Evolutionary conservation across 2,329 filamentous ascomycete genomes (phyloP).

Genomic region (Penicillium sp.): DNA sequence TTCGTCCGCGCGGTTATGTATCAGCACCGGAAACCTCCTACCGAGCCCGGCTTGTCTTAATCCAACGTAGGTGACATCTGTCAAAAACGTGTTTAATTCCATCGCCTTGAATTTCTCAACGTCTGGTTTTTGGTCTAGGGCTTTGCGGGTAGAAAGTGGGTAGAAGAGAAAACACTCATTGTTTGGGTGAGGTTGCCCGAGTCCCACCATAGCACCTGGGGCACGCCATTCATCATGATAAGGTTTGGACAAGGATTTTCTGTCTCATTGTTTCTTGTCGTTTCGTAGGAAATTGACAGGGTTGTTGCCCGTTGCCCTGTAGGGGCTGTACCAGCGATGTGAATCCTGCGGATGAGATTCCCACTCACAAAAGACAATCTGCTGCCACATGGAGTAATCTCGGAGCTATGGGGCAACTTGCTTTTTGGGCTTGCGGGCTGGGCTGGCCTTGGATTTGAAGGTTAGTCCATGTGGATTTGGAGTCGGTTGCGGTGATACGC

Average conservation of each 20-base stretch:
- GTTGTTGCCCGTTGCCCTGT: background rate
- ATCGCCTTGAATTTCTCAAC: background rate
- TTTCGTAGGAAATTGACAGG: background rate
- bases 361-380: constrained; percentile 7
- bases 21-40: background rate
- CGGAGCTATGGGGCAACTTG: constrained; percentile 3
- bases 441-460: background rate
- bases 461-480: background rate
- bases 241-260: background rate
- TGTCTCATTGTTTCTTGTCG: background rate
- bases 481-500: constrained; percentile 11
- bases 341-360: constrained; percentile 8
- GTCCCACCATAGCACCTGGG: background rate
- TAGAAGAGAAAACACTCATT: background rate
- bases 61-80: background rate
- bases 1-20: constrained; percentile 10
- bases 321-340: constrained; percentile 11
- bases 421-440: background rate
- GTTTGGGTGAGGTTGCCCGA: background rate
- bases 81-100: background rate
- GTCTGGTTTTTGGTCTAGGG: background rate
- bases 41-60: background rate
- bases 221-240: background rate
- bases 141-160: background rate
- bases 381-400: constrained; percentile 13